Conservation (phyloP, 345 rosid species). For the Salix udensis region DNA sequence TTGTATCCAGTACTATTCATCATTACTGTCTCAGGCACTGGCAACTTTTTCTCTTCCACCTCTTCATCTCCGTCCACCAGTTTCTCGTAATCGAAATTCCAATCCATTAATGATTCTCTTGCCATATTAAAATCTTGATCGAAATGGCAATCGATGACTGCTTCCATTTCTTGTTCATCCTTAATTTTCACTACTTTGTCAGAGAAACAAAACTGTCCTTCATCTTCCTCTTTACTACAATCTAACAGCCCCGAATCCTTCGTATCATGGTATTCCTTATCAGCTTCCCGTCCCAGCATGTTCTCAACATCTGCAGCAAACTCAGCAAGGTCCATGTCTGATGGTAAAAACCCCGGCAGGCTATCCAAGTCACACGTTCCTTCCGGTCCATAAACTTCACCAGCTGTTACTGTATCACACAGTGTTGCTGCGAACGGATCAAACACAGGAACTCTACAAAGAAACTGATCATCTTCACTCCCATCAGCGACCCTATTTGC, state of each 20-base stretch:
- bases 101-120: constrained; percentile 10
- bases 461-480: constrained; percentile 33
- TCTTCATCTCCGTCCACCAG: constrained; percentile 1
- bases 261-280: constrained; percentile 25
- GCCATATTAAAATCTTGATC: constrained; percentile 3
- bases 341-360: constrained; percentile 31
- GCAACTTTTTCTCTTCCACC: constrained; percentile 2
- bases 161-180: constrained; percentile 26
- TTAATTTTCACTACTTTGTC: constrained; percentile 26
- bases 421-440: constrained; percentile 35
- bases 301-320: constrained; percentile 52
- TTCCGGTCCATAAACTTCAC: constrained; percentile 17
- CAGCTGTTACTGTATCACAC: constrained; percentile 1
- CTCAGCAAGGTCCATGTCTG: constrained; percentile 47
- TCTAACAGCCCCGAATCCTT: constrained; percentile 18
- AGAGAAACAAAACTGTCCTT: neutral
- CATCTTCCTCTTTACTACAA: constrained; percentile 16
- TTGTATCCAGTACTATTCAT: constrained; percentile 5
- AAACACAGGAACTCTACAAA: constrained; percentile 47
- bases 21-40: neutral
- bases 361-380: constrained; percentile 24
- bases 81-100: constrained; percentile 25
- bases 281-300: constrained; percentile 26
- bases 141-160: neutral
- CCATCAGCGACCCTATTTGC: constrained; percentile 19